A percentile compares a stretch with the other conserved stretches of the same genome.
Conservation (phyloP, 108 stramenopile genomes). For the Pseudonitzschia multiseries region DNA sequence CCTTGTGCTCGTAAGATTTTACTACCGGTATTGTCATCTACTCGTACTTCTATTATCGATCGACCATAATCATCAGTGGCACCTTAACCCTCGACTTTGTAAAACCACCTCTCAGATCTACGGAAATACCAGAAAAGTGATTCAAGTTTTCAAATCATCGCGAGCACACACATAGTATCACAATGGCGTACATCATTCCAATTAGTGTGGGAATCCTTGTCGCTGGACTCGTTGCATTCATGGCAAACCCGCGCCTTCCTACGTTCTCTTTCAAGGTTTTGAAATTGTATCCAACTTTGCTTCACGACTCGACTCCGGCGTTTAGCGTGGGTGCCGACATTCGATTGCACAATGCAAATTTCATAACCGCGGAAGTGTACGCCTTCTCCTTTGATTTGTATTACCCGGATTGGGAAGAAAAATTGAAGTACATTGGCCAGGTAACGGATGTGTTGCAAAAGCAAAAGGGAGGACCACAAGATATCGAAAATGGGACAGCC, state of each 20-base stretch:
- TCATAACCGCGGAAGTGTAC: conserved; percentile 37
- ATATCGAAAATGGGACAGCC: not conserved
- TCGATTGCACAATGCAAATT: conserved; percentile 39
- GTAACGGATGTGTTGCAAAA: conserved; percentile 25
- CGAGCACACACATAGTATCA: not conserved
- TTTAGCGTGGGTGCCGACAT: conserved; percentile 18
- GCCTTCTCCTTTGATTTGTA: conserved; percentile 44
- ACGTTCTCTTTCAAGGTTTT: conserved; percentile 26
- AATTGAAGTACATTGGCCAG: conserved; percentile 21
- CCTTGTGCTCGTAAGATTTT: too few species aligned
- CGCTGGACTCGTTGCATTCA: conserved; percentile 3
- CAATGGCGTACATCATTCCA: not conserved
- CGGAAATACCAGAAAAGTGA: too few species aligned
- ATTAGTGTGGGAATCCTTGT: not conserved
- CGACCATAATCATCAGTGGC: too few species aligned
- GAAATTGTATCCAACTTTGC: conserved; percentile 15
- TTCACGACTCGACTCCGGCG: not conserved
- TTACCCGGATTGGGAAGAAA: conserved; percentile 31
- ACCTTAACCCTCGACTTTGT: too few species aligned
- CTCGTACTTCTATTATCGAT: too few species aligned
- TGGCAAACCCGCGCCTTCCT: conserved; percentile 26
- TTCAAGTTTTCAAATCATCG: too few species aligned
- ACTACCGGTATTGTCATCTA: too few species aligned
- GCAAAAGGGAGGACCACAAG: conserved; percentile 7
- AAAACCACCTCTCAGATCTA: too few species aligned